These are phyloP conservation scores for Debaryomyces subglobosus DNA, from an alignment of 1,139 yeast species.

Conservation along the genomic window DNA sequence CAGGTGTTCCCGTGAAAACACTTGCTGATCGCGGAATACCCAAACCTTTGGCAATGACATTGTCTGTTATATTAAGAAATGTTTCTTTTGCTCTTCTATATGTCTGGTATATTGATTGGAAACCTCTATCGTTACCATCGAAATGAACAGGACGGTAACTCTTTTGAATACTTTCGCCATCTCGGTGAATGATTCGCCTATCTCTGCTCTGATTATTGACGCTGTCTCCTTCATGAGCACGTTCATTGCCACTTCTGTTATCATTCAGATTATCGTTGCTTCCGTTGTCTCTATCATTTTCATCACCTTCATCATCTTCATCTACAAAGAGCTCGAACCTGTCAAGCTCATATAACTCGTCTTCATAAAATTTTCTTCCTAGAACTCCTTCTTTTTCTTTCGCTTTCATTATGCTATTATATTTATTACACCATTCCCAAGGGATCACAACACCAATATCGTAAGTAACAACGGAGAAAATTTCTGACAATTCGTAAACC, in stretches of 20 bases:
- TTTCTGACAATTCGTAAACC: conserved; percentile 71
- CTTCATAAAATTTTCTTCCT: conserved; percentile 79
- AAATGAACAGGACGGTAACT: background rate
- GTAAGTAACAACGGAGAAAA: conserved; percentile 71
- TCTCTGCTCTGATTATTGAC: conserved; percentile 1
- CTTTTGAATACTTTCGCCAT: background rate
- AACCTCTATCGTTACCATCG: background rate
- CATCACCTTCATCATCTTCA: conserved; percentile 25
- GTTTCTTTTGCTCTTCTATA: conserved; percentile 37
- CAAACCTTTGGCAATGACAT: conserved; percentile 59
- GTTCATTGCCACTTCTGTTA: conserved; percentile 5
- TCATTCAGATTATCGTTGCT: conserved; percentile 4
- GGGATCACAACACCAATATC: conserved; percentile 76
- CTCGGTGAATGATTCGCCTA: background rate
- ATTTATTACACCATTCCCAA: conserved; percentile 88
- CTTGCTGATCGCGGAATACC: conserved; percentile 61
- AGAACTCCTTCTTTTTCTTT: conserved; percentile 77
- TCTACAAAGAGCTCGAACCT: conserved; percentile 46
- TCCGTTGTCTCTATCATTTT: conserved; percentile 18
- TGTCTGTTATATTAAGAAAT: conserved; percentile 53
- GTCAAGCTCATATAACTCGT: conserved; percentile 54
- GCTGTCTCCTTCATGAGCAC: background rate
- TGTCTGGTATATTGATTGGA: conserved; percentile 10
- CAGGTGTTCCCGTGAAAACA: conserved; percentile 25
- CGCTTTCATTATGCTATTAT: conserved; percentile 60